Conservation (phyloP, 2,329 filamentous ascomycete species). For the Aspergillus melleus region DNA sequence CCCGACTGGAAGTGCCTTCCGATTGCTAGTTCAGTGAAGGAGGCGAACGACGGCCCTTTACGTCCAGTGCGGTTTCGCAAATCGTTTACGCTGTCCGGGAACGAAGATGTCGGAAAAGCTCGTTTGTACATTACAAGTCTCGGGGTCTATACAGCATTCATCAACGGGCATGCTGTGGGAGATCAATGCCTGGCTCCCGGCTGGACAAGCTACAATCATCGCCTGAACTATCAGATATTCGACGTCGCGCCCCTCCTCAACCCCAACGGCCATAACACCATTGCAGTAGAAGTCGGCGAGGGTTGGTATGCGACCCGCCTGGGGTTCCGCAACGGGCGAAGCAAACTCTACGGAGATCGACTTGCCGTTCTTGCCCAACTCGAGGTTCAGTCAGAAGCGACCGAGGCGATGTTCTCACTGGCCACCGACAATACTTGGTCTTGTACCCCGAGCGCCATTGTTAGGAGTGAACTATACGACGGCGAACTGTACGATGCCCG, state of each 20-base stretch:
- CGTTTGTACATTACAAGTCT: constrained; percentile 51
- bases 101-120: constrained; percentile 26
- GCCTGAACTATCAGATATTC: constrained; percentile 56
- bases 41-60: constrained; percentile 22
- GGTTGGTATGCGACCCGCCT: constrained; percentile 51
- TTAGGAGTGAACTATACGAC: constrained; percentile 50
- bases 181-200: constrained; percentile 42
- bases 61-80: constrained; percentile 40
- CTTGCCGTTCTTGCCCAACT: constrained; percentile 32
- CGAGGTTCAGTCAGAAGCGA: constrained; percentile 20
- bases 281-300: constrained; percentile 48
- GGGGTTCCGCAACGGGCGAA: constrained; percentile 24
- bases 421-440: constrained; percentile 28
- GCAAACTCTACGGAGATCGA: constrained; percentile 26
- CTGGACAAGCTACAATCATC: constrained; percentile 53
- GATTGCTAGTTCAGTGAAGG: constrained; percentile 15
- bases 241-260: constrained; percentile 49
- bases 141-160: constrained; percentile 49
- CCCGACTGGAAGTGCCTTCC: constrained; percentile 33
- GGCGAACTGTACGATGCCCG: constrained; percentile 54
- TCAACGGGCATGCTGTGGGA: constrained; percentile 49
- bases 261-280: constrained; percentile 36
- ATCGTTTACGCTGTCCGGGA: constrained; percentile 21
- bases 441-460: constrained; percentile 20
- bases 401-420: constrained; percentile 13